These are phyloP conservation scores for Cercospora sp. DNA, from an alignment of 2,329 filamentous ascomycete genomes.

Conservation along the genomic window DNA sequence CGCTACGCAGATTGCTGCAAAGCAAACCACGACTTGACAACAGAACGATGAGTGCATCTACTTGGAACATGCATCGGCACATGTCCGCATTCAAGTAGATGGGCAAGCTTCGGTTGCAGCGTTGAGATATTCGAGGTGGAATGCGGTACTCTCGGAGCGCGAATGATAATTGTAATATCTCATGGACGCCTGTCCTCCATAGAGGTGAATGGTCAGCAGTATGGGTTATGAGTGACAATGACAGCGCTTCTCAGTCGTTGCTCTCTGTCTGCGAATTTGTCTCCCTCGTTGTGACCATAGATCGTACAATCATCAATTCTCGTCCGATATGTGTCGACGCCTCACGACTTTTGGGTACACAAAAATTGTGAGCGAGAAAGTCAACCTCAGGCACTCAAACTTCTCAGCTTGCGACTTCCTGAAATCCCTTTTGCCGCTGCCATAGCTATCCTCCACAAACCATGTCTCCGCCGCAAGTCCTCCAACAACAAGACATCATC, in stretches of 20 bases:
- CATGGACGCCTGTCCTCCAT: neutral
- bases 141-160: neutral
- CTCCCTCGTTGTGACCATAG: neutral
- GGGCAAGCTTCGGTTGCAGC: neutral
- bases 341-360: too few relatives aligned
- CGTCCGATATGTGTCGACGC: neutral
- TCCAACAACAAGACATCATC: conserved; percentile 46
- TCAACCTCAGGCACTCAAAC: neutral
- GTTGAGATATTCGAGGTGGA: neutral
- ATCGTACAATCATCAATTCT: neutral
- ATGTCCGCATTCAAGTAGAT: neutral
- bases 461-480: conserved; percentile 4
- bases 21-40: neutral
- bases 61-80: neutral
- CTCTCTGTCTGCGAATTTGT: neutral
- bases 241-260: neutral
- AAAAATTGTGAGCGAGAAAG: neutral
- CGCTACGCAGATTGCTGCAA: neutral
- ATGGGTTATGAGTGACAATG: neutral
- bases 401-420: neutral
- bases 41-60: neutral
- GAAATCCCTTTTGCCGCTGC: neutral
- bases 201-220: neutral
- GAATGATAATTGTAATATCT: neutral
- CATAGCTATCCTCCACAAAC: neutral